Base-by-base conservation (phyloP, 495 filamentous ascomycete species). In the Daldinia bambusicola region DNA sequence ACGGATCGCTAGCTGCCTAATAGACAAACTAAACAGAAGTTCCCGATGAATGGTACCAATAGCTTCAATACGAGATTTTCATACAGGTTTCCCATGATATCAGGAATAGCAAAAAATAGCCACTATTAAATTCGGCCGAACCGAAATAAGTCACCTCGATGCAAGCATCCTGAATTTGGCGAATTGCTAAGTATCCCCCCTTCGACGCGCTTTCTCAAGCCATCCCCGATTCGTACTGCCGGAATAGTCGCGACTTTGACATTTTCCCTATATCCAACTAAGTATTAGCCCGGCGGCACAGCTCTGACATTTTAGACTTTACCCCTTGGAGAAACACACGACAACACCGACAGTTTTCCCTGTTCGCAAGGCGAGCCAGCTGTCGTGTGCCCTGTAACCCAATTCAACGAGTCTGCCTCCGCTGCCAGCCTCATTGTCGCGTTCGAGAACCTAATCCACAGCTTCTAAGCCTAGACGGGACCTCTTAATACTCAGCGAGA, bases 171-270 rank as follows among this genome's bases (percentile, higher is more conserved):
- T 22, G 20, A 48, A 48, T 48, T 48, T 48, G 14, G 10, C 20
- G 18, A 48, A 22, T 20, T 48, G 2, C 2, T 22, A 22, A 32
- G 18, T 31, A 31, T 20, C 41, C 5, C 13, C 40, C 41, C 18
- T 48, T 52, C 38, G 32, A 38, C 20, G 20, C 14, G 30, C 16
- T 22, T 26, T 32, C 16, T 12, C 20, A 53, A 52, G 36, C 36
- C 50, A 66, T 66, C 26, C 45, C 58, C 43, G 26, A 59, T 66
- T 43, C 55, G 36, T 59, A 30, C 55, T 66, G 10, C 40, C 55
- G 55, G 36, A 66, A 31, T 55, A 66, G 20, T 34, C 34, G 41
- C 12, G 13, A n/a, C 45, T 60, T 41, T 9, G 26, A 45, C 41
- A 20, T 20, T 36, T 45, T 32, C 16, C 30, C 57, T 16, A 51